Percentiles rank a stretch among this genome's conserved stretches.
Conservation (phyloP, 371 early-diverging fungal genomes). For the Massospora cicadina region DNA sequence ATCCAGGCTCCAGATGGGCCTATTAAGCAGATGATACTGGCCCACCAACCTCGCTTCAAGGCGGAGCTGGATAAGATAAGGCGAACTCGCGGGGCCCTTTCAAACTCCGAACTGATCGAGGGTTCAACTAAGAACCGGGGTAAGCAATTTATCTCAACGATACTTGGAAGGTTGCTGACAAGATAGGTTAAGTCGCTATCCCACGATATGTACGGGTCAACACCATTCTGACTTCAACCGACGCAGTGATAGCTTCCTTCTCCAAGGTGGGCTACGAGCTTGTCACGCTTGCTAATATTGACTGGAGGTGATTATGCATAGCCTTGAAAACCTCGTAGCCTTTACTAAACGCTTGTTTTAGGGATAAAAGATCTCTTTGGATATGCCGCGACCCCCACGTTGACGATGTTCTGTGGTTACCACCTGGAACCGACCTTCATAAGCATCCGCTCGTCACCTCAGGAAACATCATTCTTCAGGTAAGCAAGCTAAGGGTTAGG, state of each 20-base stretch:
- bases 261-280: conserved; percentile 33
- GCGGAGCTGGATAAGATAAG: conserved; percentile 60
- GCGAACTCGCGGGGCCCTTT: conserved; percentile 33
- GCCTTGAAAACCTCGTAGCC: not conserved
- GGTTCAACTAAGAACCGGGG: conserved; percentile 19
- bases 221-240: conserved; percentile 39
- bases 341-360: not conserved
- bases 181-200: conserved; percentile 21
- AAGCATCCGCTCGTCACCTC: conserved; percentile 43
- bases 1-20: conserved; percentile 39
- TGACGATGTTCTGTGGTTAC: conserved; percentile 64
- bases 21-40: conserved; percentile 40
- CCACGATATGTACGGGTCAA: conserved; percentile 66
- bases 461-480: conserved; percentile 74
- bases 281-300: conserved; percentile 19
- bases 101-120: conserved; percentile 49
- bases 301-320: conserved; percentile 18
- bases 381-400: conserved; percentile 51
- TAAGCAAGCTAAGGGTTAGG: conserved; percentile 14
- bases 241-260: conserved; percentile 45
- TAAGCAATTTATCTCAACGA: not conserved
- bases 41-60: conserved; percentile 44
- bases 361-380: conserved; percentile 14
- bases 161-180: not conserved
- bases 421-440: conserved; percentile 68